Conservation (phyloP, 1,139 yeast species). For the Candida sp. region DNA sequence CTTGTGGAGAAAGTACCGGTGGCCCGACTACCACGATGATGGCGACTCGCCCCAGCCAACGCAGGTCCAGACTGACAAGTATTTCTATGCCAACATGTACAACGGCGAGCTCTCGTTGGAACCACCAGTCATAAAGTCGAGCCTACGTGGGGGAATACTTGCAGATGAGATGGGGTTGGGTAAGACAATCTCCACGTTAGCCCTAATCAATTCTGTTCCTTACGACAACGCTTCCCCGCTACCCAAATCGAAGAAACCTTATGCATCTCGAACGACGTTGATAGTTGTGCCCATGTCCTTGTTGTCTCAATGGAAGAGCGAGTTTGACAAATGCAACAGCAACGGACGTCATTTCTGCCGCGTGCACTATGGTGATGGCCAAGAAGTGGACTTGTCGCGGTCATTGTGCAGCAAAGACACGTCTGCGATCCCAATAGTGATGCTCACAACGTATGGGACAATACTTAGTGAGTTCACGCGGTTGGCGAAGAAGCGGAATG, state of each 20-base stretch:
- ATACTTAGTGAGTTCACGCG: constrained; percentile 73
- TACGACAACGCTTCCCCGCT: constrained; percentile 31
- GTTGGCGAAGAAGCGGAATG: constrained; percentile 32
- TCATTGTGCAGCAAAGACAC: constrained; percentile 39
- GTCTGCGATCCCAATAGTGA: constrained; percentile 64
- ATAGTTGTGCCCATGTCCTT: constrained; percentile 93
- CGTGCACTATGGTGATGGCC: constrained; percentile 78
- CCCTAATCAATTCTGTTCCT: constrained; percentile 72
- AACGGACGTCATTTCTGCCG: constrained; percentile 47
- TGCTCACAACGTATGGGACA: constrained; percentile 90
- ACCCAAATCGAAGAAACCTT: constrained; percentile 27
- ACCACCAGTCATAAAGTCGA: constrained; percentile 64
- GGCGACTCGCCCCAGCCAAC: constrained; percentile 11
- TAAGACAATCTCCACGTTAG: constrained; percentile 83
- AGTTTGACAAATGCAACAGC: constrained; percentile 64
- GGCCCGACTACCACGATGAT: constrained; percentile 53
- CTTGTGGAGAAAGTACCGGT: constrained; percentile 77
- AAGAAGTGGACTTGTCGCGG: constrained; percentile 48
- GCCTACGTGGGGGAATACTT: constrained; percentile 82
- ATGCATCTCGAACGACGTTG: constrained; percentile 76
- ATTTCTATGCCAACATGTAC: constrained; percentile 81
- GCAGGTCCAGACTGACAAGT: constrained; percentile 18
- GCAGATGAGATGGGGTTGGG: constrained; percentile 99
- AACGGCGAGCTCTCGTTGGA: constrained; percentile 79
- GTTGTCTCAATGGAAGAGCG: constrained; percentile 89